Evolutionary conservation across 805 yeast genomes (phyloP).

Genomic region (Babjeviella inositovora): DNA sequence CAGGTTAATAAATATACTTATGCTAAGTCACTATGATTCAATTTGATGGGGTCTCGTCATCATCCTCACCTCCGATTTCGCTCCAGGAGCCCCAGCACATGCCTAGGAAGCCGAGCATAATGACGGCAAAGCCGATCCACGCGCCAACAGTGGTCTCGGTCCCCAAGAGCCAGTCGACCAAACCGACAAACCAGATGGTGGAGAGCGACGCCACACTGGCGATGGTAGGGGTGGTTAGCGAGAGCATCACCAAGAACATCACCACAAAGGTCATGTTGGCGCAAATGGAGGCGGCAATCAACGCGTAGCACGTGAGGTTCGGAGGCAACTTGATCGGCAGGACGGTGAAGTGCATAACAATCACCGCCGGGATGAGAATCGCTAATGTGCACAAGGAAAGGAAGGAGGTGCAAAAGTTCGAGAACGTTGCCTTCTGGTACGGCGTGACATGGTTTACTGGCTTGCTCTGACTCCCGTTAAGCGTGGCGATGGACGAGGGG

Average conservation of each 20-base stretch:
- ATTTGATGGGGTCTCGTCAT: too few relatives aligned
- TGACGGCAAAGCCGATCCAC: slow-evolving; percentile 51
- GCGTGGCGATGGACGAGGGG: slow-evolving; percentile 20
- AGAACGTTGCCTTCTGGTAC: slow-evolving; percentile 62
- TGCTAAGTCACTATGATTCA: too few relatives aligned
- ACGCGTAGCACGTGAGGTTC: slow-evolving; percentile 18
- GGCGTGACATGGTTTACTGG: slow-evolving; percentile 24
- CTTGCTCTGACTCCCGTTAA: too few relatives aligned
- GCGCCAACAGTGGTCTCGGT: too few relatives aligned
- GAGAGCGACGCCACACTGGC: slow-evolving; percentile 41
- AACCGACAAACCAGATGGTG: slow-evolving; percentile 67
- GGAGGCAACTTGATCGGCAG: slow-evolving; percentile 42
- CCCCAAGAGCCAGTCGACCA: slow-evolving; percentile 55
- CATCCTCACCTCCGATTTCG: slow-evolving; percentile 35
- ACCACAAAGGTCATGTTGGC: slow-evolving; percentile 58
- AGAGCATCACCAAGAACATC: slow-evolving; percentile 61
- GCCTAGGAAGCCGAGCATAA: slow-evolving; percentile 52
- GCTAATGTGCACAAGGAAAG: slow-evolving; percentile 43
- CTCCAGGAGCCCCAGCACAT: slow-evolving; percentile 53
- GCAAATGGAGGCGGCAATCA: slow-evolving; percentile 33
- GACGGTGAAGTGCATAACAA: slow-evolving; percentile 33
- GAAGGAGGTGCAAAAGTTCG: slow-evolving; percentile 57
- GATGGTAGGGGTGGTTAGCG: slow-evolving; percentile 10
- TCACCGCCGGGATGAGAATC: slow-evolving; percentile 28
- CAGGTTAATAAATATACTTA: too few relatives aligned